Base-by-base conservation (phyloP, 2,329 filamentous ascomycete genomes). In the Lachnellula arida region DNA sequence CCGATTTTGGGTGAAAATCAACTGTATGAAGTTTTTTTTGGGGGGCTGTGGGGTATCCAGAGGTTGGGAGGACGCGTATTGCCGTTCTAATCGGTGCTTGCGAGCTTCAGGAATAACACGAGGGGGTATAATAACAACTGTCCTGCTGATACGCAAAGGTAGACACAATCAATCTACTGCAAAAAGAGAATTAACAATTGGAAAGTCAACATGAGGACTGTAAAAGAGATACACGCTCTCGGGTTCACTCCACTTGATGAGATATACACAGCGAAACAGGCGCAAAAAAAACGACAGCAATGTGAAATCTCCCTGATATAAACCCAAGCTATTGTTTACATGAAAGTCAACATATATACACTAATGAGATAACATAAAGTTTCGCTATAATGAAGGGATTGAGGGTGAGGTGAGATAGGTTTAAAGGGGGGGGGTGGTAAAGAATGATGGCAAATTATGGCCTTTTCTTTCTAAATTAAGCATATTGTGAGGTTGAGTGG, bases 371-470 rank as follows among this genome's bases (percentile, higher is more conserved):
- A 19, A 47, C 22, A 22, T 6, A 12, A 25, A 6, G 3, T 22
- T 23, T 9, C 7, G n/a, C 22, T 23, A 44, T 6, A 19, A 7
- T 2, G 22, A 34, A 12, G 28, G 9, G 28, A 12, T 32, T 32
- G 28, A 32, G 28, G 6, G 22, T 8, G 15, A 14, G 44, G n/a
- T 12, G 9, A 34, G 17, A 22, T 43, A n/a, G 32, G 23, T 32
- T 11, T 32, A 15, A 53, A 48, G n/a, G 42, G 25, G 19, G 49
- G 19, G 44, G 22, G 22, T 32, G 28, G 17, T 46, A 37, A 37
- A 25, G 35, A 56, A 57, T 55, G 49, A 37, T 54, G 43, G 55
- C 54, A 63, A 64, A 64, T 64, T 63, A 57, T 56, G 46, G 54
- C 52, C 50, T 53, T 55, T 63, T 62, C 48, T 14, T 52, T 28